These are phyloP conservation scores for Senna tora DNA, from an alignment of 306 rosid genomes.

Conservation along the genomic window DNA sequence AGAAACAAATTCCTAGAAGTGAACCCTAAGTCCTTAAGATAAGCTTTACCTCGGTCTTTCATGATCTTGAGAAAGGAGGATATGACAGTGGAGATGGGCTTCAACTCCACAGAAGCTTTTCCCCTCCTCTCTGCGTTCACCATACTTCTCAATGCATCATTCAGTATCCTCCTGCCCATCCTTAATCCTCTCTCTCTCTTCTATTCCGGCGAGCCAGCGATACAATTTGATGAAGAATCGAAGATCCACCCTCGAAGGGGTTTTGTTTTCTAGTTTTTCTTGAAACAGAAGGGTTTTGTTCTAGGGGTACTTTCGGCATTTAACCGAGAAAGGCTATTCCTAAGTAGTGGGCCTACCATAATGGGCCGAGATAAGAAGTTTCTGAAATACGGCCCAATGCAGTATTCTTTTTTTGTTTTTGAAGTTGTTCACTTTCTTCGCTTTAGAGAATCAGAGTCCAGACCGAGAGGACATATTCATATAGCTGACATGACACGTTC, in stretches of 20 bases:
- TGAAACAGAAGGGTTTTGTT: not conserved
- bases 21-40: not conserved
- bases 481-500: not conserved
- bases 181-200: not conserved
- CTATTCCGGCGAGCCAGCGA: not conserved
- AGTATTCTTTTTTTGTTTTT: too few relatives aligned
- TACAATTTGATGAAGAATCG: not conserved
- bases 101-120: conserved; percentile 58
- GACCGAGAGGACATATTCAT: not conserved
- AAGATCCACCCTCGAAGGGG: not conserved
- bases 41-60: conserved; percentile 71
- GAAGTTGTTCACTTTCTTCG: too few relatives aligned
- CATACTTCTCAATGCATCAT: conserved; percentile 61
- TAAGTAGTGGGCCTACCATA: not conserved
- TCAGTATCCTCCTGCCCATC: conserved; percentile 72
- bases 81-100: conserved; percentile 73
- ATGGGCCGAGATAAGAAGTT: not conserved
- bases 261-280: not conserved
- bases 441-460: not conserved
- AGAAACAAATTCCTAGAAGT: not conserved
- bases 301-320: not conserved
- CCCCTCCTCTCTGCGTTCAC: conserved; percentile 71
- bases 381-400: not conserved
- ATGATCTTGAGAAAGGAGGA: conserved; percentile 82
- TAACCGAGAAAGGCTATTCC: too few relatives aligned